Conservation (phyloP, 805 yeast species). For the Scheffersomyces ergatensis region DNA sequence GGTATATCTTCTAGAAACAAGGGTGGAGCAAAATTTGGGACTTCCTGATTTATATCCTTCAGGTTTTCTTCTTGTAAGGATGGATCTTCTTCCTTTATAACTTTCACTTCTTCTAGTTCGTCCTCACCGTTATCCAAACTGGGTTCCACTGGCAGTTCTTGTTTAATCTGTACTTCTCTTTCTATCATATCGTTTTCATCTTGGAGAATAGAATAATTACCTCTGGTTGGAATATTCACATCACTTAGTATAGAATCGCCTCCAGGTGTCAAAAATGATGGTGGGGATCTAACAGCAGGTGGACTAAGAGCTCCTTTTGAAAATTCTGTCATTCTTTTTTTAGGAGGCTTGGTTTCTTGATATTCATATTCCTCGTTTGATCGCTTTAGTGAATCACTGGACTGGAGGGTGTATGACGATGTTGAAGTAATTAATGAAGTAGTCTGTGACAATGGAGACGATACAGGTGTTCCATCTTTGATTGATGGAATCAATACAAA, state of each 20-base stretch:
- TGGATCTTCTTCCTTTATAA: neutral
- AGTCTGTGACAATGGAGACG: neutral
- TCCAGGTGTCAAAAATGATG: slow-evolving; percentile 11
- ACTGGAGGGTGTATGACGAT: neutral
- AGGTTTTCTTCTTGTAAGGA: neutral
- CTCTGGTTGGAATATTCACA: neutral
- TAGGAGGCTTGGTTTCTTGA: neutral
- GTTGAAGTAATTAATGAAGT: neutral
- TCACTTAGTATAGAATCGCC: slow-evolving; percentile 10
- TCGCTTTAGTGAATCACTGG: neutral
- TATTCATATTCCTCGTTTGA: neutral
- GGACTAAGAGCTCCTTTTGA: neutral
- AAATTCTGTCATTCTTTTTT: neutral
- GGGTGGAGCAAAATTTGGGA: neutral
- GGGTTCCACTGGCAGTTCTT: neutral
- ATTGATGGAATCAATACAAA: neutral
- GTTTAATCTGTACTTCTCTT: neutral
- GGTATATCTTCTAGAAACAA: slow-evolving; percentile 7
- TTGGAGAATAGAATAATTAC: neutral
- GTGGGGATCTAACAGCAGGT: slow-evolving; percentile 4
- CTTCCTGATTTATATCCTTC: too few species aligned
- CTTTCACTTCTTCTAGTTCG: too few species aligned
- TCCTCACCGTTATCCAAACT: too few species aligned
- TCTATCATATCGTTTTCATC: neutral
- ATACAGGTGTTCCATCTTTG: neutral